Evolutionary conservation across 345 rosid genomes (phyloP), one percentile per base, ranked within the genome.

Genomic region (Cardamine chenopodiifolia): DNA sequence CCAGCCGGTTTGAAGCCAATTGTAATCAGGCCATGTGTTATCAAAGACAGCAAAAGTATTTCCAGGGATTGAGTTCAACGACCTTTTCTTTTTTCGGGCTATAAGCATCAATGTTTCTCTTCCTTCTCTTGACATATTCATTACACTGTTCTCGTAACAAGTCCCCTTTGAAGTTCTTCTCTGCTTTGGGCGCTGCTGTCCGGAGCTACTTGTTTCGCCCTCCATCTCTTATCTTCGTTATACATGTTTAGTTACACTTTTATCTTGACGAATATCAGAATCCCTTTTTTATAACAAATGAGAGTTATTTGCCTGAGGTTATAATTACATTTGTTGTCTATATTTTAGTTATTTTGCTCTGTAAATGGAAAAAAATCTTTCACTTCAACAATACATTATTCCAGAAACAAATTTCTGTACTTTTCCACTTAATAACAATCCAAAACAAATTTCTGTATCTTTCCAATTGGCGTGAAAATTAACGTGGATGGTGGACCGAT

Each of bases 1-100:
- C 78, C 78, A 74, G 0, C 72, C 78, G 10, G 19, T 0, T 3
- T 8, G 71, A 45, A 74, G 78, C 78, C 78, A 73, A 1, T 5
- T 8, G 37, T 65, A 73, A 4, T 19, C 28, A 56, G 58, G 29
- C 23, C 20, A 11, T 0, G 28, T 1, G 4, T 56, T 57, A 17
- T 73, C 78, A 18, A 55, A 73, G 8, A 73, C 49, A 17, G 50
- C 4, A 8, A n/a, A 56, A 31, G n/a, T 1, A 17, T 48, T 8
- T 6, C 3, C 2, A 1, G 4, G 6, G 7, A 2, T 22, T 7
- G 44, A 14, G 70, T 54, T 53, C 25, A 72, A 5, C 10, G 39
- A 20, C 8, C n/a, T 44, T 8, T 0, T 48, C 6, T 34, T 9
- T 8, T 2, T 2, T 34, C 8, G 11, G 12, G 57, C 49, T 39